These are phyloP conservation scores for Protomyces macrosporus DNA, from an alignment of 1,139 yeast species.

Conservation along the genomic window DNA sequence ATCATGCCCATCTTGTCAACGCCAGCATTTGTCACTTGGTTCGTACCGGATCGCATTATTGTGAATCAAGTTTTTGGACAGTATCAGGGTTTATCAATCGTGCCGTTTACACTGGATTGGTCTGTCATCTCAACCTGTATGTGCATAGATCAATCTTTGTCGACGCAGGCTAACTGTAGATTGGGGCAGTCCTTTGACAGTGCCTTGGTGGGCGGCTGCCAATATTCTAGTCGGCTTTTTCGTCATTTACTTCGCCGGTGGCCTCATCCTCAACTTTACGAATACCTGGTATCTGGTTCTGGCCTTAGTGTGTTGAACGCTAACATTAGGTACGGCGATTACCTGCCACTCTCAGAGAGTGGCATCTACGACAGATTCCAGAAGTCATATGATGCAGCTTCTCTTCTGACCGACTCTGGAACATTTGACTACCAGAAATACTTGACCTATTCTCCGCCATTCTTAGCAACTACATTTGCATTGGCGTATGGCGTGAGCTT, in stretches of 20 bases:
- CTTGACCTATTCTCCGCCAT: slow-evolving; percentile 54
- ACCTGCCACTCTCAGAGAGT: slow-evolving; percentile 32
- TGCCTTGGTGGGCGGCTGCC: slow-evolving; percentile 55
- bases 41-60: slow-evolving; percentile 49
- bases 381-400: slow-evolving; percentile 44
- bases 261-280: slow-evolving; percentile 42
- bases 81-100: slow-evolving; percentile 56
- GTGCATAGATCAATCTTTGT: slow-evolving; percentile 45
- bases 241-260: slow-evolving; percentile 45
- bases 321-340: slow-evolving; percentile 43
- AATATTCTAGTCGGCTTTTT: slow-evolving; percentile 49
- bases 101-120: slow-evolving; percentile 59
- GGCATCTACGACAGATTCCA: slow-evolving; percentile 50
- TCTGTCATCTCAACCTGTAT: slow-evolving; percentile 54
- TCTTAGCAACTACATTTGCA: slow-evolving; percentile 57
- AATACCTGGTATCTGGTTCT: slow-evolving; percentile 27
- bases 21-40: slow-evolving; percentile 55
- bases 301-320: not conserved
- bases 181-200: slow-evolving; percentile 56
- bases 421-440: slow-evolving; percentile 50
- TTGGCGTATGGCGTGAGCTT: slow-evolving; percentile 56
- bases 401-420: slow-evolving; percentile 45
- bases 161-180: slow-evolving; percentile 30
- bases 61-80: slow-evolving; percentile 59
- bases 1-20: slow-evolving; percentile 49